phyloP scores from a whole-genome alignment of 352 stramenopile species.

The Phytophthora podocarpi region DNA sequence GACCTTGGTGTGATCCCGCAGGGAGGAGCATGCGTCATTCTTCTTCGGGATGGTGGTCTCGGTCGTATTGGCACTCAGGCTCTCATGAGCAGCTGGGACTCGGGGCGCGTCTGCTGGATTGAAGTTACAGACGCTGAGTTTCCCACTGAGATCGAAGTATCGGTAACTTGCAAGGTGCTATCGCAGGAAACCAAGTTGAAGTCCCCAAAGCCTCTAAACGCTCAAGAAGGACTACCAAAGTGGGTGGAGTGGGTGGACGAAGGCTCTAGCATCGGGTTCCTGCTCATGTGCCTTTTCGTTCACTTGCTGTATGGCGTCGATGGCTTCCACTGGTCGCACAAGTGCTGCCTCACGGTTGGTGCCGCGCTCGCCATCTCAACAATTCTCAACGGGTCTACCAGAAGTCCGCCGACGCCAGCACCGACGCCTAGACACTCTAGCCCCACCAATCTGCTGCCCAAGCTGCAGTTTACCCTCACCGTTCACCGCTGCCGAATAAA shows the following conservation, averaged over 20 bases:
- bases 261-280: constrained; percentile 79
- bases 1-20: constrained; percentile 81
- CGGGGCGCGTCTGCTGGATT: constrained; percentile 77
- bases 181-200: constrained; percentile 40
- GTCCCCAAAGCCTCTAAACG: constrained; percentile 28
- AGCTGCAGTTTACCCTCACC: constrained; percentile 80
- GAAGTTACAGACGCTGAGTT: constrained; percentile 67
- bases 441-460: constrained; percentile 64
- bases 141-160: constrained; percentile 82
- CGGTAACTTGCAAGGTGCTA: constrained; percentile 77
- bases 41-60: constrained; percentile 73
- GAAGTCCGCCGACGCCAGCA: constrained; percentile 28
- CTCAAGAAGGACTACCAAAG: constrained; percentile 50
- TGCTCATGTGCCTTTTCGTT: constrained; percentile 86
- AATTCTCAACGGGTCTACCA: constrained; percentile 70
- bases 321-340: constrained; percentile 87
- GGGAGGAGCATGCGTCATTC: constrained; percentile 78
- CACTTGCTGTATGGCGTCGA: constrained; percentile 84
- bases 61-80: constrained; percentile 82
- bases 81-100: constrained; percentile 87
- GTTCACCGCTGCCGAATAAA: constrained; percentile 83
- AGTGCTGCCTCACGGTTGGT: constrained; percentile 83
- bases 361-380: constrained; percentile 83
- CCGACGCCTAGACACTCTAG: constrained; percentile 49
- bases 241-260: constrained; percentile 82